phyloP scores from a whole-genome alignment of 192 early-diverging fungal genomes.

The Spizellomyces punctatus region DNA sequence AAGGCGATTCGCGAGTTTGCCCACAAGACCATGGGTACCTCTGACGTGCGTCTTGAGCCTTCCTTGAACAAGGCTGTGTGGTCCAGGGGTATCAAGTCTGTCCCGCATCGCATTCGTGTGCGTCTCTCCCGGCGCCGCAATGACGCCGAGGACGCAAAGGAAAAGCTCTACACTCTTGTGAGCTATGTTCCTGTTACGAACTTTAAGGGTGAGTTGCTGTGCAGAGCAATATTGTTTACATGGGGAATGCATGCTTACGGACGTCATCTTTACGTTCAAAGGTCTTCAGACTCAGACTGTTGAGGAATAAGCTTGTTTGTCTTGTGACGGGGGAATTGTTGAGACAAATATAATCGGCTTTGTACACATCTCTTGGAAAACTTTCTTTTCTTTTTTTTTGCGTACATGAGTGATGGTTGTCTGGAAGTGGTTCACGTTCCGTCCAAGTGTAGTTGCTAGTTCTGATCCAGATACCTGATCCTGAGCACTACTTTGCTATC shows the following conservation, averaged over 20 bases:
- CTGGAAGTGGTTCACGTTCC: no score
- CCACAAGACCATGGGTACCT: conserved; percentile 90
- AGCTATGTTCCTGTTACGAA: conserved; percentile 79
- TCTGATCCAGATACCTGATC: no score
- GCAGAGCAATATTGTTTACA: neutral
- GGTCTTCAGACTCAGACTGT: conserved; percentile 45
- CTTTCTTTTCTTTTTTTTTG: no score
- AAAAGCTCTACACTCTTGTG: conserved; percentile 98
- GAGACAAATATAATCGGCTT: no score
- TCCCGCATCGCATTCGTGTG: conserved; percentile 94
- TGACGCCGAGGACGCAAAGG: conserved; percentile 93
- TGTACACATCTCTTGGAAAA: no score
- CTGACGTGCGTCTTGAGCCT: conserved; percentile 95
- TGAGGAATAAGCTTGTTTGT: conserved; percentile 33
- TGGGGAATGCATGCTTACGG: neutral
- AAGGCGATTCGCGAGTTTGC: conserved; percentile 93
- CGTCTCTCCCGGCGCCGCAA: conserved; percentile 94
- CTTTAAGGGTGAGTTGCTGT: conserved; percentile 82
- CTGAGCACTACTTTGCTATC: no score
- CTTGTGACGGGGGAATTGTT: no score
- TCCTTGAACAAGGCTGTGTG: conserved; percentile 95
- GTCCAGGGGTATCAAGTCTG: conserved; percentile 90
- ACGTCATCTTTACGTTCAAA: conserved; percentile 5
- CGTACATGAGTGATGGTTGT: no score
- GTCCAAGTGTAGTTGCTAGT: no score